phyloP scores from a whole-genome alignment of 768 basidiomycete species.

The Pulveroboletus ravenelii region DNA sequence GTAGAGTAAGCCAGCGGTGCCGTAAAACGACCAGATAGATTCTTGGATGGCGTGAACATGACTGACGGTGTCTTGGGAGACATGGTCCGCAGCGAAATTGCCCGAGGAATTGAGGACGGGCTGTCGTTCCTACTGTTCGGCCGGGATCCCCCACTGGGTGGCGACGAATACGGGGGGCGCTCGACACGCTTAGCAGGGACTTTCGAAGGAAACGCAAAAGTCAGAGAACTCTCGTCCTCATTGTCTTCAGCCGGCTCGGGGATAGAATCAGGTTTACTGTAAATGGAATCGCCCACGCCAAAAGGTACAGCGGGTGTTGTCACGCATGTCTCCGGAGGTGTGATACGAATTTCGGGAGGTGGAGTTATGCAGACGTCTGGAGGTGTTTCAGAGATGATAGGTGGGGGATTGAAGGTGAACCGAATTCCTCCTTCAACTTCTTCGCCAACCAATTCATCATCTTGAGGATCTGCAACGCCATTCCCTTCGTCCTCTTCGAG shows the following conservation, averaged over 20 bases:
- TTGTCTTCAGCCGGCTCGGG: conserved; percentile 18
- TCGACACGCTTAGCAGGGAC: conserved; percentile 1
- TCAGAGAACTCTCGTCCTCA: conserved; percentile 19
- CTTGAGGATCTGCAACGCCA: conserved; percentile 30
- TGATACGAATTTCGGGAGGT: conserved; percentile 24
- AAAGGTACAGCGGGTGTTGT: conserved; percentile 18
- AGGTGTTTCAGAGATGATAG: conserved; percentile 25
- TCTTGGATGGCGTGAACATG: conserved; percentile 34
- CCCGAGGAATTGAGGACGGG: conserved; percentile 50
- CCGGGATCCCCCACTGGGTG: conserved; percentile 5
- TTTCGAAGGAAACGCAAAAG: conserved; percentile 24
- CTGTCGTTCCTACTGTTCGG: conserved; percentile 14
- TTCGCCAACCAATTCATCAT: conserved; percentile 54
- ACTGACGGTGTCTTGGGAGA: conserved; percentile 25
- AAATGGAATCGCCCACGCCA: background rate
- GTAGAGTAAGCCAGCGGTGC: conserved; percentile 27
- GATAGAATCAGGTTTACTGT: conserved; percentile 3
- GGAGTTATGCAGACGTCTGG: conserved; percentile 22
- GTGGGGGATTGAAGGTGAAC: conserved; percentile 69
- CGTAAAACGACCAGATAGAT: conserved; percentile 25
- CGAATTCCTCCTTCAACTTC: conserved; percentile 62
- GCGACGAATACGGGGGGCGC: conserved; percentile 8
- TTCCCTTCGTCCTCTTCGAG: conserved; percentile 38
- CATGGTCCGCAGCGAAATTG: conserved; percentile 34
- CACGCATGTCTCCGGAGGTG: conserved; percentile 17